Base-by-base conservation (phyloP, 495 filamentous ascomycete species). In the Aspergillus homomorphus region DNA sequence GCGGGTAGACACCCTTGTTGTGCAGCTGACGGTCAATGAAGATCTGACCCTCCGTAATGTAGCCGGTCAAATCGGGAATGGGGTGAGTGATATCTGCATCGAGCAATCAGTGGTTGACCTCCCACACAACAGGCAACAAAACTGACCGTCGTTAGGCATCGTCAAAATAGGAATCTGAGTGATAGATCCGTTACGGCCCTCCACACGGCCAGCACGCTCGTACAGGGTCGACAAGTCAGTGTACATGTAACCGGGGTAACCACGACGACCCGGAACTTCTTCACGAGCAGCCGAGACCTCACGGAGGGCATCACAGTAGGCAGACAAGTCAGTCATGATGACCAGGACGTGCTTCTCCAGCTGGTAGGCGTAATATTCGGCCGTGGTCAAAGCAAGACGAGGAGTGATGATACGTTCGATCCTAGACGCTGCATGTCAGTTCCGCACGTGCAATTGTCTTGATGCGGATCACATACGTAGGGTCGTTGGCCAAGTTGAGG, bases 191-290 rank as follows among this genome's bases (percentile, higher is more conserved):
- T 97, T 96, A 61, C 95, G 90, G 59, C 95, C 95, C 70, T 95
- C 83, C 26, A 99, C 95, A 87, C 95, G 95, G 66, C 95, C 95
- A 67, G 95, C 95, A 79, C 95, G 91, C 75, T 99, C 95, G 79
- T 99, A 99, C 66, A 99, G 94, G 65, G 95, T 99, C 50, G 95
- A 96, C 84, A 99, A 89, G 87, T 99, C 95, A 56, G 95, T 99
- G 82, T 99, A 99, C 95, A 99, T 99, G 82, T 99, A 99, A 91
- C 95, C 95, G 51, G 95, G 95, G 80, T 96, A 99, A 81, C 95
- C 95, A 84, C 95, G 92, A 75, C 95, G 93, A 82, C 95, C 95
- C 57, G 95, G 95, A 45, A 99, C 95, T 89, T 99, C 95, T 84
- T 99, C 95, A 76, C 95, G 84, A 43, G 95, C 95, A 46, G 95